Base-by-base conservation (phyloP, 495 filamentous ascomycete genomes). In the Endocarpon pusillum region DNA sequence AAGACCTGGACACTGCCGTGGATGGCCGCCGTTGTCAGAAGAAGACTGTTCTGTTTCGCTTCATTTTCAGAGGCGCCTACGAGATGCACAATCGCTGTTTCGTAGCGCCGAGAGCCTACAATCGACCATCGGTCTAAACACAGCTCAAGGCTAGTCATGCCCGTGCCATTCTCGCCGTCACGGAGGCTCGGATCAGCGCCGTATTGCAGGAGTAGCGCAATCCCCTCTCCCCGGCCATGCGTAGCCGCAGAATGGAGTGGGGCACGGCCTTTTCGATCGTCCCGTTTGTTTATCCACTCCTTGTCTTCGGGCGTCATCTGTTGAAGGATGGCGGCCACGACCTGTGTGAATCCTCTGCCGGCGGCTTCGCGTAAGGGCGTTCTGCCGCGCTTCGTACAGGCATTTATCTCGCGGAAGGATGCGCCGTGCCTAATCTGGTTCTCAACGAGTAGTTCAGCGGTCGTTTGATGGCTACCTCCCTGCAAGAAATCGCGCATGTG, bases 231-330 rank as follows among this genome's bases (percentile, higher is more conserved):
- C 2, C 37, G 40, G 17, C 42, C 42, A 20, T 27, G 30, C 16
- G 20, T 14, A 11, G 35, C 40, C 10, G 42, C 42, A 11, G 41
- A 37, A 19, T 45, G 42, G 9, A 44, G 34, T 9, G 39, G n/a
- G 16, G 39, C 38, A 31, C 41, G 41, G 10, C 42, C 38, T 26
- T 38, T 44, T 14, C 29, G 33, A 8, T 27, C 34, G 24, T 44
- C 42, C 12, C 21, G 33, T 23, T 21, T 9, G 33, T 44, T 29
- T n/a, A 44, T 33, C 19, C 34, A 32, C 1, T 18, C 30, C 3
- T 32, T 29, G 2, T 42, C 42, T 11, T 42, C 22, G 4, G 39
- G 30, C 27, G 20, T 40, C 41, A 43, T 40, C 35, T 40, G 21
- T 3, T 43, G 12, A 23, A 43, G 14, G 18, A 35, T 35, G 21